Percentiles rank a stretch among this genome's conserved stretches.
Evolutionary conservation across 139 green algal genomes (phyloP).

Genomic region (Volvox africanus): DNA sequence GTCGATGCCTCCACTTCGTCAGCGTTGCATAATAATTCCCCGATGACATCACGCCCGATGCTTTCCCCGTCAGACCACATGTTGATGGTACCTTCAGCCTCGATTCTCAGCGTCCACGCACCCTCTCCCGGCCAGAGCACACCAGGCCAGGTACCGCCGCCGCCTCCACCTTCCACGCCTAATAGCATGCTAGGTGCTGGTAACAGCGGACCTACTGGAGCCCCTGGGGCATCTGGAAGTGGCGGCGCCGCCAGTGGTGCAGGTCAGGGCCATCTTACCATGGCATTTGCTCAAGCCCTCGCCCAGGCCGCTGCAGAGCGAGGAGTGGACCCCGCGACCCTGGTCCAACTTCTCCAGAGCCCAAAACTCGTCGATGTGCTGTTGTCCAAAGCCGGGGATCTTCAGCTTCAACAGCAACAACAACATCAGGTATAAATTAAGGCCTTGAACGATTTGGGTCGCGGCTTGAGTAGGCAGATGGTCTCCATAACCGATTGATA

Average conservation of each 20-base stretch:
- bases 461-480: too few species aligned
- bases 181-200: background rate
- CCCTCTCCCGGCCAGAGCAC: background rate
- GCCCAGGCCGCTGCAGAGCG: constrained; percentile 28
- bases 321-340: constrained; percentile 5
- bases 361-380: constrained; percentile 44
- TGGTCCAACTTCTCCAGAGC: constrained; percentile 42
- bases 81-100: background rate
- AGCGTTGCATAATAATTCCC: constrained; percentile 7
- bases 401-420: constrained; percentile 34
- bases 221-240: too few species aligned
- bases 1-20: background rate
- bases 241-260: too few species aligned
- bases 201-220: background rate
- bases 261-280: constrained; percentile 25
- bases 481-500: background rate
- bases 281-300: constrained; percentile 36
- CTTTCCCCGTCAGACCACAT: background rate
- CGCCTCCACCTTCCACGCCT: constrained; percentile 16
- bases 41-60: constrained; percentile 33
- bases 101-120: constrained; percentile 23
- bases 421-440: background rate
- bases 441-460: too few species aligned
- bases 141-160: background rate
- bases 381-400: constrained; percentile 35